Evolutionary conservation across 2,329 filamentous ascomycete species (phyloP).

Genomic region (Xylariaceae sp.): DNA sequence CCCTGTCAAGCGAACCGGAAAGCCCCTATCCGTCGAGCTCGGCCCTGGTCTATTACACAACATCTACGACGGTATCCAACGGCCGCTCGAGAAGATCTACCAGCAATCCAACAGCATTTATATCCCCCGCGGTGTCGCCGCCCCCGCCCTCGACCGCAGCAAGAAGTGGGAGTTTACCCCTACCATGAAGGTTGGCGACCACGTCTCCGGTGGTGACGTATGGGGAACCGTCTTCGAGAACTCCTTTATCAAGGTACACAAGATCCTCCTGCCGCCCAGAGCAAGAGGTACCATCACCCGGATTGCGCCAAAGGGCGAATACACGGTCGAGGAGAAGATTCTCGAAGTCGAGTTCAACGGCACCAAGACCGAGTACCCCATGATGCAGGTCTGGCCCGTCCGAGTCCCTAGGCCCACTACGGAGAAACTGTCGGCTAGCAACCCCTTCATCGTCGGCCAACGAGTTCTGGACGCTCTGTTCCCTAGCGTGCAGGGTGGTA

Average conservation of each 20-base stretch:
- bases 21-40: constrained; percentile 94
- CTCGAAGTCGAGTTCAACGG: constrained; percentile 96
- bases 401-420: constrained; percentile 88
- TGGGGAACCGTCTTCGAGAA: constrained; percentile 96
- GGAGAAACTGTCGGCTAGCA: constrained; percentile 84
- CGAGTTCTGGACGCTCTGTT: constrained; percentile 94
- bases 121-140: constrained; percentile 88
- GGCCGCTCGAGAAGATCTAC: constrained; percentile 82
- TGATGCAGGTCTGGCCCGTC: constrained; percentile 99
- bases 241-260: constrained; percentile 88
- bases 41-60: constrained; percentile 96
- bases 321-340: constrained; percentile 90
- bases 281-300: constrained; percentile 88
- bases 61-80: constrained; percentile 98
- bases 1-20: constrained; percentile 82
- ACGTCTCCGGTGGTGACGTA: constrained; percentile 92
- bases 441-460: constrained; percentile 94
- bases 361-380: constrained; percentile 86
- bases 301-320: constrained; percentile 83
- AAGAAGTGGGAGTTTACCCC: constrained; percentile 98
- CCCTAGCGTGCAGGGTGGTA: constrained; percentile 93
- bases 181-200: constrained; percentile 87
- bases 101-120: constrained; percentile 81
- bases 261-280: constrained; percentile 84
- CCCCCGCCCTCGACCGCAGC: constrained; percentile 79